phyloP scores from a whole-genome alignment of 169 alveolate species.

The Blepharisma undulans region DNA sequence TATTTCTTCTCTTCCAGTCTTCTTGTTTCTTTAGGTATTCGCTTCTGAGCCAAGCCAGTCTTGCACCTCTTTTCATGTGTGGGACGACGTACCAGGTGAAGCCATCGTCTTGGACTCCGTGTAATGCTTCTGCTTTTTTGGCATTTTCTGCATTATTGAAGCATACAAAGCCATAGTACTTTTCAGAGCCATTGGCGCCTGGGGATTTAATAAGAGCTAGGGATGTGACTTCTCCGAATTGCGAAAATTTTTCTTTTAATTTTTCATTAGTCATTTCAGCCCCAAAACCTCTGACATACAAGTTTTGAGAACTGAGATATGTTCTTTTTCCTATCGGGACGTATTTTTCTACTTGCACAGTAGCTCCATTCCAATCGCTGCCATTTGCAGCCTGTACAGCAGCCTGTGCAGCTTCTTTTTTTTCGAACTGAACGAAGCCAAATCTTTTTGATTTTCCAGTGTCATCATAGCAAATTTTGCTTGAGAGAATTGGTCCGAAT shows the following conservation, averaged over 20 bases:
- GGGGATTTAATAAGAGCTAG: neutral
- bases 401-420: conserved; percentile 8
- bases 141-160: conserved; percentile 19
- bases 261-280: neutral
- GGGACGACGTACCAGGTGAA: conserved; percentile 21
- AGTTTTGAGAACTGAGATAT: neutral
- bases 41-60: neutral
- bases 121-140: neutral
- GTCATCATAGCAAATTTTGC: conserved; percentile 10
- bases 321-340: neutral
- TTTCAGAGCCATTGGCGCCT: neutral
- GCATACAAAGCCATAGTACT: conserved; percentile 18
- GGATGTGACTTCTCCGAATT: conserved; percentile 22
- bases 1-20: conserved; percentile 18
- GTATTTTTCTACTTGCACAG: neutral
- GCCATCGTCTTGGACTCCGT: neutral
- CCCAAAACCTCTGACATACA: conserved; percentile 37
- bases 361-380: neutral
- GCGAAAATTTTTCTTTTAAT: neutral
- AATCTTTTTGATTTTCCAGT: neutral
- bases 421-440: conserved; percentile 36
- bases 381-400: neutral
- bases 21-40: neutral
- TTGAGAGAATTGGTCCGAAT: conserved; percentile 3
- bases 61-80: neutral